A percentile compares a stretch with the other conserved stretches of the same genome.
phyloP scores from a whole-genome alignment of 2,329 filamentous ascomycete genomes.

The Colletotrichum ledebouriae region DNA sequence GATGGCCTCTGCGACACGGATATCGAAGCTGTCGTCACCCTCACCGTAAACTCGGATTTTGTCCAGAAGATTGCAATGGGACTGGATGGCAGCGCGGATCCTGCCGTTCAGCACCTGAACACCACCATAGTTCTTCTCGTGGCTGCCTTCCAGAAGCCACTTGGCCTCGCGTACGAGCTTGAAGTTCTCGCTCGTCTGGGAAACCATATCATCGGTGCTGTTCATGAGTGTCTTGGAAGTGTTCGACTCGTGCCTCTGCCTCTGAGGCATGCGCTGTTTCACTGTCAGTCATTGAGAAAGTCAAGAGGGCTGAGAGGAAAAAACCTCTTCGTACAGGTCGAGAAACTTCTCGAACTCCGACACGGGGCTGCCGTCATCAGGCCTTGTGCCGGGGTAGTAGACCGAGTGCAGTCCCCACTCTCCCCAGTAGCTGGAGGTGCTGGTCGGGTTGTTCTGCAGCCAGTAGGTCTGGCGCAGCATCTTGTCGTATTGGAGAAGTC shows the following conservation, averaged over 20 bases:
- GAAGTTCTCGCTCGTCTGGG: no score
- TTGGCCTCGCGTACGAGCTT: no score
- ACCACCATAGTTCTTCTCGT: background rate
- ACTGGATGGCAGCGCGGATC: background rate
- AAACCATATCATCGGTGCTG: no score
- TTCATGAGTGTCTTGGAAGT: no score
- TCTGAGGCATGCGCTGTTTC: background rate
- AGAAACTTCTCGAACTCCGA: background rate
- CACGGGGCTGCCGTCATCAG: background rate
- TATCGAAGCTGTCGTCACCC: no score
- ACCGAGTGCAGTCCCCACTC: background rate
- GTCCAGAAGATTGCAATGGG: background rate
- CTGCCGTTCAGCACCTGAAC: background rate
- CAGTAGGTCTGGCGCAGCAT: background rate
- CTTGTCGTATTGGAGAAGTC: background rate
- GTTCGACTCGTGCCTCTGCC: background rate
- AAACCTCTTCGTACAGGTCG: constrained; percentile 9
- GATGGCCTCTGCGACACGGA: no score
- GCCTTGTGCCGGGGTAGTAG: background rate
- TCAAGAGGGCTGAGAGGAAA: background rate
- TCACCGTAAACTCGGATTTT: background rate
- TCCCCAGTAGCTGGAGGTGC: background rate
- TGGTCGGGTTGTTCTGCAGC: background rate
- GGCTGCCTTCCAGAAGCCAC: no score
- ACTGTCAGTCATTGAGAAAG: background rate